Conservation (phyloP, 495 filamentous ascomycete species). For the Penicillium subrubescens region DNA sequence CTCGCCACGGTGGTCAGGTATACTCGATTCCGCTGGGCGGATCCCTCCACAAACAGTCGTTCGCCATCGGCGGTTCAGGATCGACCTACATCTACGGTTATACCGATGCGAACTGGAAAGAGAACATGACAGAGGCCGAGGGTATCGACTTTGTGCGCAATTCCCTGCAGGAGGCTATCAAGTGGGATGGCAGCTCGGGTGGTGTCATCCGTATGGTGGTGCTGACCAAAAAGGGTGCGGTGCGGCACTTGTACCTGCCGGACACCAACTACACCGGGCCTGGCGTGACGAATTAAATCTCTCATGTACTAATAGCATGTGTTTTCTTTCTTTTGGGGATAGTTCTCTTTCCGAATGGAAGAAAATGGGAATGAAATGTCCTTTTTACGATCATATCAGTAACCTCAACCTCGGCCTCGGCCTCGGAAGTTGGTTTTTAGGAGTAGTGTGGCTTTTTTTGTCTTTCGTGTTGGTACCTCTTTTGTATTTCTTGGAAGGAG, state of each 20-base stretch:
- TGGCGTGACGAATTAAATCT: conserved; percentile 49
- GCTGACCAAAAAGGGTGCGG: conserved; percentile 82
- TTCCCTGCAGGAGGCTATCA: conserved; percentile 89
- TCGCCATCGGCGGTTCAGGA: conserved; percentile 93
- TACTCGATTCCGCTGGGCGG: conserved; percentile 97
- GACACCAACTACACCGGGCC: conserved; percentile 78
- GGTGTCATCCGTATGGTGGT: conserved; percentile 98
- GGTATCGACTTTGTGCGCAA: conserved; percentile 93
- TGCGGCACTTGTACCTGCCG: conserved; percentile 86
- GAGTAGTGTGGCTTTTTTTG: not conserved
- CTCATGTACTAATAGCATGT: conserved; percentile 28
- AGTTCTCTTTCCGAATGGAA: conserved; percentile 4
- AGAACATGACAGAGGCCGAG: conserved; percentile 90
- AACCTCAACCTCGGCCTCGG: not conserved
- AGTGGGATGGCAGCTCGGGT: conserved; percentile 98
- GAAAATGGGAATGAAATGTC: conserved; percentile 1
- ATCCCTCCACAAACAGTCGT: conserved; percentile 95
- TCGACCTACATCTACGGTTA: conserved; percentile 99
- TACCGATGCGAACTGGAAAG: conserved; percentile 95
- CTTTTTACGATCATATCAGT: not conserved
- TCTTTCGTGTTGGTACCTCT: not conserved
- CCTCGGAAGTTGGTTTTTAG: not conserved
- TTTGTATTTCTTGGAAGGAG: not conserved
- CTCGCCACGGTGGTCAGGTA: conserved; percentile 89
- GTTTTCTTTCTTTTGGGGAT: not conserved